Conservation (phyloP, 1,284 basidiomycete genomes). For the Ustilago trichophora region DNA sequence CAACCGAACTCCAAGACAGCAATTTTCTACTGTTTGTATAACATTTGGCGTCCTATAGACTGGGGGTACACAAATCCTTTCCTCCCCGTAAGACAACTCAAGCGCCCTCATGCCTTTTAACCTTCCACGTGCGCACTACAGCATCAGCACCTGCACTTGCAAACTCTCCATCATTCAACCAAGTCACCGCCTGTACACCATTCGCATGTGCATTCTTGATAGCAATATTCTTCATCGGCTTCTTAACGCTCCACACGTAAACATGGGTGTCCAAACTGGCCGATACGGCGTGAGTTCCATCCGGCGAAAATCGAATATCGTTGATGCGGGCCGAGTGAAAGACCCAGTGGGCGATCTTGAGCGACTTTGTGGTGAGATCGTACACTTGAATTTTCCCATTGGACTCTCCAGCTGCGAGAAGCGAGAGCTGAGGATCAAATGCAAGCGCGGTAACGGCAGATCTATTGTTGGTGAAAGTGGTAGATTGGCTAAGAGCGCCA, state of each 20-base stretch:
- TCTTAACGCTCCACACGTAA: slow-evolving; percentile 84
- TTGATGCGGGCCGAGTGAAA: slow-evolving; percentile 86
- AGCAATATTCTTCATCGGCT: slow-evolving; percentile 79
- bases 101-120: slow-evolving; percentile 28
- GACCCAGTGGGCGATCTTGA: slow-evolving; percentile 73
- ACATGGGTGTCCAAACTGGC: slow-evolving; percentile 78
- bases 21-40: too few species aligned
- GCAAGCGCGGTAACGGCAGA: slow-evolving; percentile 76
- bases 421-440: slow-evolving; percentile 79
- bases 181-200: slow-evolving; percentile 76
- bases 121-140: slow-evolving; percentile 26
- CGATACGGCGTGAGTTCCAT: slow-evolving; percentile 76
- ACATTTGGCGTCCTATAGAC: too few species aligned
- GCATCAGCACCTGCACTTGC: slow-evolving; percentile 84
- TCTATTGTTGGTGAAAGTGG: slow-evolving; percentile 73
- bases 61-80: too few species aligned
- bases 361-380: slow-evolving; percentile 70
- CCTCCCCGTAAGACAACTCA: too few species aligned
- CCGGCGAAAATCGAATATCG: slow-evolving; percentile 79
- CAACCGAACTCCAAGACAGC: too few species aligned
- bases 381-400: slow-evolving; percentile 82
- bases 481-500: slow-evolving; percentile 5
- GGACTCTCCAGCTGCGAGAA: slow-evolving; percentile 76
- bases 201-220: slow-evolving; percentile 71
- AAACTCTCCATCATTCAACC: slow-evolving; percentile 75